These are phyloP conservation scores for Talaromyces nanjingensis DNA, from an alignment of 495 filamentous ascomycete species.

Conservation along the genomic window DNA sequence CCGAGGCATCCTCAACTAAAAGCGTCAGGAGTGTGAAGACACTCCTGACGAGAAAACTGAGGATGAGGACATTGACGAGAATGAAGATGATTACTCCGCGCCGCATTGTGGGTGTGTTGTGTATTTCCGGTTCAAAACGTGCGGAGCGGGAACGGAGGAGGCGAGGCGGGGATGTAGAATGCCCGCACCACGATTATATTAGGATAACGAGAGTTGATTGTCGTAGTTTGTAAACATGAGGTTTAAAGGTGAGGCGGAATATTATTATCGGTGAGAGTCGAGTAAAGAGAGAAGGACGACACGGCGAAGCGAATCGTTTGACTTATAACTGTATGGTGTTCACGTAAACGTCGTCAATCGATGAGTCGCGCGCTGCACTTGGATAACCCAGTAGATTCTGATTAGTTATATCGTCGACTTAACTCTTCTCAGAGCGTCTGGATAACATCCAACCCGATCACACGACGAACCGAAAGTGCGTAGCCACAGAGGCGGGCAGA, in stretches of 20 bases:
- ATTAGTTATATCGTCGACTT: not conserved
- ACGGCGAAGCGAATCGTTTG: not conserved
- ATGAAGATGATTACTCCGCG: slow-evolving; percentile 58
- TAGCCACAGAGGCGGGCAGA: not conserved
- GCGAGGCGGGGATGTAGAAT: not conserved
- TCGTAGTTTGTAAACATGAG: not conserved
- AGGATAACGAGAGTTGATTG: not conserved
- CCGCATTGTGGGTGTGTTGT: slow-evolving; percentile 42
- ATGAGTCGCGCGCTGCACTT: not conserved
- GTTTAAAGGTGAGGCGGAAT: not conserved
- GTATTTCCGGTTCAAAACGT: not conserved
- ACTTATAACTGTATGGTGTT: not conserved
- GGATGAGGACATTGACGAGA: slow-evolving; percentile 50
- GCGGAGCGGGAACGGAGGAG: not conserved
- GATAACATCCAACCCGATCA: not conserved
- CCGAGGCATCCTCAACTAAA: slow-evolving; percentile 60
- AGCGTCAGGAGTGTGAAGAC: slow-evolving; percentile 58
- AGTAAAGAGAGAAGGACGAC: not conserved
- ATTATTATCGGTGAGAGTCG: not conserved
- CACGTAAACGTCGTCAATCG: not conserved
- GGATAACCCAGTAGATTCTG: not conserved
- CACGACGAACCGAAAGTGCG: not conserved
- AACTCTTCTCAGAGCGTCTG: not conserved
- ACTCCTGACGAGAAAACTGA: slow-evolving; percentile 52
- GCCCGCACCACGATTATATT: not conserved